Base-by-base conservation (phyloP, 495 filamentous ascomycete genomes). In the Cudoniella acicularis region DNA sequence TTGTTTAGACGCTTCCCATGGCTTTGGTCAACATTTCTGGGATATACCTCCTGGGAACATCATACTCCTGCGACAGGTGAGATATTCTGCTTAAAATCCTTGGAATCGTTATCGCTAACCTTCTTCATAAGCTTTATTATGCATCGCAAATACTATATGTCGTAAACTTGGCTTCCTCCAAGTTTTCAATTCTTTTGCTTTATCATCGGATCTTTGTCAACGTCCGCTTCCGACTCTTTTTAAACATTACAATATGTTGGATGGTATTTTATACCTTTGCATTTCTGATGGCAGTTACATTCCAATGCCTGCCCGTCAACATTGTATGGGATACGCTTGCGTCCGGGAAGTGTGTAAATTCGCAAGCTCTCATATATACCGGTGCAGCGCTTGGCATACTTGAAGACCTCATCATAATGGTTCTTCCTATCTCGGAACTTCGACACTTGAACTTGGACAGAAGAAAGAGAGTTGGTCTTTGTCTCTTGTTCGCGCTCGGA, bases 141-240 rank as follows among this genome's bases (percentile, higher is more conserved):
- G 71, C 61, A 57, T 27, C 26, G 26, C 56, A 65, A 65, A 36
- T 73, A 10, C 48, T 75, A 25, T 78, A 78, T 63, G 67, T 73
- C 18, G 50, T 56, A 16, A 64, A 69, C 1, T 64, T 73, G 27
- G 69, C 69, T 59, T 59, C 74, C 20, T 68, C 73, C 22, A 77
- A 76, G 25, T 63, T 74, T 25, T 77, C 75, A 10, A 73, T 80
- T 63, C 71, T 79, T 16, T 67, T 79, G 60, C 73, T 79, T 64
- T 78, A 77, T 67, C 67, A 79, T 8, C 75, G 77, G 48, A 72
- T 79, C 52, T 78, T 80, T 53, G 72, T 73, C 16, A 62, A 57
- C 47, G 64, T 61, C 43, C 54, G 63, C 20, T 68, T 74, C 40
- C 63, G 69, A n/a, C 21, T 64, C 1, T 25, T 69, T 9, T 57